A percentile compares a stretch with the other conserved stretches of the same genome.
Evolutionary conservation across 1,284 basidiomycete genomes (phyloP).

Genomic region (Malassezia equina): DNA sequence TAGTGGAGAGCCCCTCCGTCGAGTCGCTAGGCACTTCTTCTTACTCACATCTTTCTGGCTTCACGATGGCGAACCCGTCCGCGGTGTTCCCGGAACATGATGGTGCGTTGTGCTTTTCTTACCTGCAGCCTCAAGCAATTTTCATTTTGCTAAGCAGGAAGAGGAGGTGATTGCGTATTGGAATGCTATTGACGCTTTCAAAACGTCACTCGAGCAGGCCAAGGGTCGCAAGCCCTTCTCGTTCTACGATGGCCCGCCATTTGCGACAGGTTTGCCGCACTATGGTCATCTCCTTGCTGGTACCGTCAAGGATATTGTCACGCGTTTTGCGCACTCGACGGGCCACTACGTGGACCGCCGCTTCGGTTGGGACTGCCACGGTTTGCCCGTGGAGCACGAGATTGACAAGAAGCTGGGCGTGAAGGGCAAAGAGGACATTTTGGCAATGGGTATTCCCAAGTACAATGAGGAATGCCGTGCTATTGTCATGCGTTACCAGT

Average conservation of each 20-base stretch:
- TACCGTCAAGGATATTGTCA: slow-evolving; percentile 98
- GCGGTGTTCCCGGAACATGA: slow-evolving; percentile 19
- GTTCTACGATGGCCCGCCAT: slow-evolving; percentile 97
- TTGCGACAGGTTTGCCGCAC: slow-evolving; percentile 92
- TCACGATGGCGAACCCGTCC: slow-evolving; percentile 1
- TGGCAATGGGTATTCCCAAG: slow-evolving; percentile 88
- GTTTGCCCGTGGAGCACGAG: slow-evolving; percentile 96
- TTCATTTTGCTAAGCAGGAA: slow-evolving; percentile 85
- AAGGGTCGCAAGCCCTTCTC: slow-evolving; percentile 79
- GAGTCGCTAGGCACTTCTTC: not conserved
- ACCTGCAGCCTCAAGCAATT: slow-evolving; percentile 55
- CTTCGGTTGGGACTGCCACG: slow-evolving; percentile 99
- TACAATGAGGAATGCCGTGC: slow-evolving; percentile 95
- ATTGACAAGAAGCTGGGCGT: slow-evolving; percentile 96
- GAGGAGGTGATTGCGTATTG: slow-evolving; percentile 84
- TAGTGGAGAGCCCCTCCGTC: not conserved
- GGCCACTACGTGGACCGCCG: slow-evolving; percentile 88
- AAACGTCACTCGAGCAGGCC: slow-evolving; percentile 81
- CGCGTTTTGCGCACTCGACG: slow-evolving; percentile 83
- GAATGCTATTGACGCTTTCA: slow-evolving; percentile 95
- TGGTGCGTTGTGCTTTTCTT: not conserved
- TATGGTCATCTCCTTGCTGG: slow-evolving; percentile 60
- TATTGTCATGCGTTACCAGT: slow-evolving; percentile 94
- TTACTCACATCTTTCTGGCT: not conserved
- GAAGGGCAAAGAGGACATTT: slow-evolving; percentile 83